These are phyloP conservation scores for Dryas integrifolia DNA, from an alignment of 331 rosid species.

Conservation along the genomic window DNA sequence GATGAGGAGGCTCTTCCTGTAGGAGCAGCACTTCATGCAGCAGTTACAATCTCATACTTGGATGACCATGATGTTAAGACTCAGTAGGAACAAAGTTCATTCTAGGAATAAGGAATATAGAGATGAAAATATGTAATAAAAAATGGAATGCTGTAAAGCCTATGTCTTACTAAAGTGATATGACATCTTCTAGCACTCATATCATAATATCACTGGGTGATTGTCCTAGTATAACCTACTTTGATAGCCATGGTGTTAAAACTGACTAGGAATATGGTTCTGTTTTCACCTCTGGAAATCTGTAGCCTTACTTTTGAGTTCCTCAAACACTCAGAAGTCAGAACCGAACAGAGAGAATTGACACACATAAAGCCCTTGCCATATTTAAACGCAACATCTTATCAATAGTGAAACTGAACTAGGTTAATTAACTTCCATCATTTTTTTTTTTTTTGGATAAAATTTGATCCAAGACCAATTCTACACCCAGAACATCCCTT, in stretches of 20 bases:
- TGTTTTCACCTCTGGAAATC: background rate
- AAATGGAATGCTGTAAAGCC: background rate
- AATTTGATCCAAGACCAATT: too few relatives aligned
- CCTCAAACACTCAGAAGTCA: background rate
- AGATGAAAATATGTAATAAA: background rate
- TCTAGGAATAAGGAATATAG: background rate
- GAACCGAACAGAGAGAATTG: background rate
- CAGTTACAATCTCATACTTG: slow-evolving; percentile 35
- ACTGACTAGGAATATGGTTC: background rate
- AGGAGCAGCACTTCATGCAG: slow-evolving; percentile 42
- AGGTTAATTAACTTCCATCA: too few relatives aligned
- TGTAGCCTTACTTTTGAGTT: background rate
- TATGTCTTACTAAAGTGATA: background rate
- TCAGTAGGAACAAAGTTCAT: slow-evolving; percentile 1
- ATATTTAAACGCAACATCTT: background rate
- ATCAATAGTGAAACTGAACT: too few relatives aligned
- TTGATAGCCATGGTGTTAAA: slow-evolving; percentile 19
- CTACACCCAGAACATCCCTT: too few relatives aligned
- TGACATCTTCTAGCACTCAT: background rate
- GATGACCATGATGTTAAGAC: slow-evolving; percentile 15
- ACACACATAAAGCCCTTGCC: background rate
- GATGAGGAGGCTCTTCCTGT: slow-evolving; percentile 40
- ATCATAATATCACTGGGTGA: background rate
- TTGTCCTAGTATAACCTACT: slow-evolving; percentile 7
- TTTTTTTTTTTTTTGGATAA: too few relatives aligned